These are phyloP conservation scores for Phragmites australis DNA, from an alignment of 176 grass and related monocot genomes.

Conservation along the genomic window DNA sequence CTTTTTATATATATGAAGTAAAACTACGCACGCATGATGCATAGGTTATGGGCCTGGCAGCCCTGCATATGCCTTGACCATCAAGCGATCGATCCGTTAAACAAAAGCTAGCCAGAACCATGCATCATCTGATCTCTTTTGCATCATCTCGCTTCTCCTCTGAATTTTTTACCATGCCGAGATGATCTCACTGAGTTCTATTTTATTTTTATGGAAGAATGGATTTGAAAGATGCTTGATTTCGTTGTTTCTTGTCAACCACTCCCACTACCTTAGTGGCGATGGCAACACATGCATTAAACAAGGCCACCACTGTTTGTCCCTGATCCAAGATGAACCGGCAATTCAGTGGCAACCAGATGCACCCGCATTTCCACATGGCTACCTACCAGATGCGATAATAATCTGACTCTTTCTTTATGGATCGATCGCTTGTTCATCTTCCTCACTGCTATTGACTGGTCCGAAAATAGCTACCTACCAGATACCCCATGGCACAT, in stretches of 20 bases:
- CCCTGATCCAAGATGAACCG: neutral
- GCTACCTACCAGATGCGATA: neutral
- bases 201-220: neutral
- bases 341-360: neutral
- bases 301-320: neutral
- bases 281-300: neutral
- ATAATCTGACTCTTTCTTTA: neutral
- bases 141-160: neutral
- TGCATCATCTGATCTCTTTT: neutral
- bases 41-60: neutral
- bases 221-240: neutral
- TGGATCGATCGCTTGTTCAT: neutral
- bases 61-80: conserved; percentile 11
- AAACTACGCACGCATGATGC: neutral
- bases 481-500: too few relatives aligned
- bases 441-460: neutral
- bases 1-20: conserved; percentile 23
- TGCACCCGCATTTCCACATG: neutral
- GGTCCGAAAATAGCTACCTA: neutral
- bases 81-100: conserved; percentile 20
- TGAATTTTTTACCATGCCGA: neutral
- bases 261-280: neutral
- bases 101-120: neutral
- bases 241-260: neutral
- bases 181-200: neutral